Conservation (phyloP, 73 alveolate species). For the Symbiodinium natans region DNA sequence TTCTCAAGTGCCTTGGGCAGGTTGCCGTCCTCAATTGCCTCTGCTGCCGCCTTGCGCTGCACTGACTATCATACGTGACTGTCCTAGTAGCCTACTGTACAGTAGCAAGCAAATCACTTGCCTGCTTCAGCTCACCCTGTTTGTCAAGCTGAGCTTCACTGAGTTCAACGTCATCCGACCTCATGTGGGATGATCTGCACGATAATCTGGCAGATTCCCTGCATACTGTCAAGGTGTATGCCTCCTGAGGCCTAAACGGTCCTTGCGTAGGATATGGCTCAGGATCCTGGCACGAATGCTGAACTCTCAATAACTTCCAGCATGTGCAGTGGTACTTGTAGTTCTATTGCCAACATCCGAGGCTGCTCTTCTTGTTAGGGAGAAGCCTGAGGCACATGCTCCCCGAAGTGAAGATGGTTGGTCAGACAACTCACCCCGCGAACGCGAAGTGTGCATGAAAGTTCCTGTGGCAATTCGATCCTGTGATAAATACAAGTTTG, state of each 20-base stretch:
- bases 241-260: background rate
- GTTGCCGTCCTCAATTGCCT: slow-evolving; percentile 79
- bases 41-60: slow-evolving; percentile 64
- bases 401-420: too few relatives aligned
- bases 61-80: background rate
- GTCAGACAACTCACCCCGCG: too few relatives aligned
- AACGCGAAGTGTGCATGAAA: too few relatives aligned
- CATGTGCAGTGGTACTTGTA: too few relatives aligned
- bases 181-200: background rate
- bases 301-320: too few relatives aligned
- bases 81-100: background rate
- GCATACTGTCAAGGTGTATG: too few relatives aligned
- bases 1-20: slow-evolving; percentile 63
- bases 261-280: slow-evolving; percentile 2
- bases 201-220: background rate
- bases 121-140: slow-evolving; percentile 88
- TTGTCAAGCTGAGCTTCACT: slow-evolving; percentile 49
- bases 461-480: too few relatives aligned
- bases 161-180: slow-evolving; percentile 40
- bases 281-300: background rate
- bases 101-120: background rate
- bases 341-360: too few relatives aligned
- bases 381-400: too few relatives aligned
- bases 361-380: too few relatives aligned
- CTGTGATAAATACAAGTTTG: too few relatives aligned